Evolutionary conservation across 148 eudicot genomes (phyloP), one percentile per base, ranked within the genome.

Genomic region (Camellia sinensis): DNA sequence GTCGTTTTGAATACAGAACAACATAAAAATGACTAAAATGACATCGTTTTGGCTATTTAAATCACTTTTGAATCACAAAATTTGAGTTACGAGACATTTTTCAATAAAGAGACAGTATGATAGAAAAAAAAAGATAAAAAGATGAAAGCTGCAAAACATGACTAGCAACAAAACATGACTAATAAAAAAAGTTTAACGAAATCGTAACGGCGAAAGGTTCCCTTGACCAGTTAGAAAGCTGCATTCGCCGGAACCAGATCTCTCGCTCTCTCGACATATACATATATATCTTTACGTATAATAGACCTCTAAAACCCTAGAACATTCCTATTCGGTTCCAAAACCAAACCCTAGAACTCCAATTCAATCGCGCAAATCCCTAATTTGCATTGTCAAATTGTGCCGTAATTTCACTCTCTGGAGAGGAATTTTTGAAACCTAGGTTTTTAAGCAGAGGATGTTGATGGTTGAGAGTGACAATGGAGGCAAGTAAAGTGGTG

Each of bases 401-500:
- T 18, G 7, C 12, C 6, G 29, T 73, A 3, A 7, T 46, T 46
- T 10, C 43, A 9, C 18, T 0, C 29, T 4, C 5, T 19, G 43
- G 10, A 19, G 10, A 3, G 9, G 41, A 17, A 4, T 5, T 50
- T 7, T 29, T 21, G 4, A 29, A 66, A 13, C n/a, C 48, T 44
- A 2, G 53, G 74, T 19, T 54, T 66, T 53, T n/a, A 63, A 71
- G 60, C 21, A 22, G 48, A 81, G 53, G 63, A 67, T 75, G 82
- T 82, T 82, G 82, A 87, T 88, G 89, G 81, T 87, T 83, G 65
- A 80, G 68, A 61, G 57, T 79, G 84, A 87, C 50, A 85, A 92
- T 92, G 95, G 95, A 92, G 81, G 87, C 74, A 41, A 80, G 82
- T 85, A 88, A 85, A 84, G 81, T 69, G 46, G 73, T 78, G 65